Evolutionary conservation across 1,284 basidiomycete species (phyloP).

Genomic region (Cutaneotrichosporon cutaneum): DNA sequence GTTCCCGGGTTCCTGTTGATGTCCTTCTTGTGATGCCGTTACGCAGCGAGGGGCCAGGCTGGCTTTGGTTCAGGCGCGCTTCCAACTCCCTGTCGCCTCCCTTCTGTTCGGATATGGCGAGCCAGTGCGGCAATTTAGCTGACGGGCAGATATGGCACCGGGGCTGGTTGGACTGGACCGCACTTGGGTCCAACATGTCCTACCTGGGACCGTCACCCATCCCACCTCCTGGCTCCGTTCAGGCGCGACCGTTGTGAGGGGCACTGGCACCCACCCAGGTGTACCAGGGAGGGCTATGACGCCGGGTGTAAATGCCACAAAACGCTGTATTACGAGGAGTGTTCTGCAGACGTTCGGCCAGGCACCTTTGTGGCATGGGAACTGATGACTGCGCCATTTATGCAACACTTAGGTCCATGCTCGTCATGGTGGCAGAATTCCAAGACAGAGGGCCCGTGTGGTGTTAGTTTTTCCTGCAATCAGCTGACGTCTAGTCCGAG

Average conservation of each 20-base stretch:
- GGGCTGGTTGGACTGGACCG: constrained; percentile 5
- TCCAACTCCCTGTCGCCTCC: neutral
- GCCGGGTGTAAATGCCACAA: neutral
- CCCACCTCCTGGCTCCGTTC: neutral
- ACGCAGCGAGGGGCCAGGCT: neutral
- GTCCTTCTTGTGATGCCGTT: neutral
- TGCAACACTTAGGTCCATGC: too few relatives aligned
- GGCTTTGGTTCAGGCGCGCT: neutral
- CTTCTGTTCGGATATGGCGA: too few relatives aligned
- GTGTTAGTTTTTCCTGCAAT: too few relatives aligned
- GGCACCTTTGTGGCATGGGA: neutral
- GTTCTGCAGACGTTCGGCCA: neutral
- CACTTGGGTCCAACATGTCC: constrained; percentile 1
- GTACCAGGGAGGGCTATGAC: neutral
- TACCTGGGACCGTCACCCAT: constrained; percentile 6
- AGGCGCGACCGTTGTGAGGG: constrained; percentile 4
- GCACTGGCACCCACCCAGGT: neutral
- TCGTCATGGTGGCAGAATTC: too few relatives aligned
- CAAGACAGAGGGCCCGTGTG: too few relatives aligned
- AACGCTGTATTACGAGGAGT: neutral
- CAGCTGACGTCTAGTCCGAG: too few relatives aligned
- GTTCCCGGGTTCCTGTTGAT: neutral
- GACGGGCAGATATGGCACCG: constrained; percentile 11
- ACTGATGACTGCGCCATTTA: too few relatives aligned
- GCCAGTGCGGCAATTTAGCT: neutral